Evolutionary conservation across 108 stramenopile genomes (phyloP), one percentile per base, ranked within the genome.

Genomic region (Nitzschia sp.): DNA sequence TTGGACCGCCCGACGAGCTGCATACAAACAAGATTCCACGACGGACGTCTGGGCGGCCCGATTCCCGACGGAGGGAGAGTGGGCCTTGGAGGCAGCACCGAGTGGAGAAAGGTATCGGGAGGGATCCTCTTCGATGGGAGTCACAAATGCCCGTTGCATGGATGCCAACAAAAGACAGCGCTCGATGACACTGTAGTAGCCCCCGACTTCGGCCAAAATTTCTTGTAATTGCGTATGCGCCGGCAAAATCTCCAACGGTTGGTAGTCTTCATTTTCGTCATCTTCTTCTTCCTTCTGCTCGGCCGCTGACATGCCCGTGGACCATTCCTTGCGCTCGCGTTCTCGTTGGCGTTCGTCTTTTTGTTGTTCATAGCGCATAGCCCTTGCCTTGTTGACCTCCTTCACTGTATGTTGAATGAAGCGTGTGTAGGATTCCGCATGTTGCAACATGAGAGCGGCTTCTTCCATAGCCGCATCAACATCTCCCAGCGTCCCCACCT

Each of bases 401-500:
- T 76, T 68, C 22, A 85, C 86, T 6, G 91, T 82, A 72, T 94
- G 91, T 19, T 83, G 80, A 30, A 96, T 71, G 70, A 96, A 96
- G 21, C 95, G 78, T 61, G 86, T 86, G 72, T 94, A 96, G 41
- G 90, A 90, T 86, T 96, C 95, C 21, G 92, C 90, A 72, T 94
- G 92, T 73, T 96, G 96, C 78, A 95, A 73, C 31, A 91, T 70
- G 48, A 93, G 60, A 16, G 93, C 96, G 35, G 86, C 82, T 81
- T 95, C 96, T 64, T 96, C 93, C 89, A 96, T 80, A 25, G 88
- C 75, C 5, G 85, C 87, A 68, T 96, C 92, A 35, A 93, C 86
- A 76, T 97, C 88, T n/a, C 83, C 77, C 53, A 94, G 57, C 45
- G 65, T 82, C 30, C 92, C 92, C 15, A 94, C 78, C 16, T 79